Evolutionary conservation across 2,329 filamentous ascomycete genomes (phyloP).

Genomic region (Blumeriella jaapii): DNA sequence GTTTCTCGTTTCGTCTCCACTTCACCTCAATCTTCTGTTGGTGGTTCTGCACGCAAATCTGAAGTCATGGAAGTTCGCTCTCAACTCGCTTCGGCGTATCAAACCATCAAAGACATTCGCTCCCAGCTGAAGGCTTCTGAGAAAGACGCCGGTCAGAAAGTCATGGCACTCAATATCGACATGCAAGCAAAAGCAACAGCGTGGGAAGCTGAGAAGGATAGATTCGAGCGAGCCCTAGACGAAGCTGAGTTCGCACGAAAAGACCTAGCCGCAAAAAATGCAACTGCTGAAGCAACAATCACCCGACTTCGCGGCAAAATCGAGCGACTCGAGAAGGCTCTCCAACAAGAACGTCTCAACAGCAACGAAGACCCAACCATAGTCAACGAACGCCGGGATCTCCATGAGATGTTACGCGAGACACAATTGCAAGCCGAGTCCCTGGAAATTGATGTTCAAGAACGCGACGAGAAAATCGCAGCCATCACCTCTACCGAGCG

Average conservation of each 20-base stretch:
- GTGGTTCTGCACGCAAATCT: constrained; percentile 40
- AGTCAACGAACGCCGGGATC: constrained; percentile 44
- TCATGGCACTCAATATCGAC: constrained; percentile 38
- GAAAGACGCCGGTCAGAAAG: constrained; percentile 28
- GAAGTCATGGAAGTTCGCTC: constrained; percentile 48
- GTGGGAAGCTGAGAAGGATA: constrained; percentile 26
- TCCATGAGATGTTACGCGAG: constrained; percentile 49
- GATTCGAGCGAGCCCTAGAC: constrained; percentile 32
- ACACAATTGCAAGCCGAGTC: constrained; percentile 54
- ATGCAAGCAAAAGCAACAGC: constrained; percentile 35
- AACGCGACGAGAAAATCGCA: constrained; percentile 56
- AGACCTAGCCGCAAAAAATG: constrained; percentile 25
- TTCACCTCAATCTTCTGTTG: constrained; percentile 36
- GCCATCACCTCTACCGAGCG: constrained; percentile 43
- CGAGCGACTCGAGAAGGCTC: constrained; percentile 32
- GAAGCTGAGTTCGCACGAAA: constrained; percentile 37
- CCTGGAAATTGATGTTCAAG: constrained; percentile 59
- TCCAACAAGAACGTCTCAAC: constrained; percentile 44
- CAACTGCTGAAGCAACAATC: constrained; percentile 35
- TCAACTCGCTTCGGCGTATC: constrained; percentile 49
- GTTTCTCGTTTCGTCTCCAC: constrained; percentile 38
- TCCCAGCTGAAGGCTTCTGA: constrained; percentile 38
- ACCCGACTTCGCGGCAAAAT: constrained; percentile 39
- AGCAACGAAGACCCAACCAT: constrained; percentile 45
- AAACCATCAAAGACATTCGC: constrained; percentile 44